phyloP scores from a whole-genome alignment of 2,329 filamentous ascomycete species.

The Aspergillus costaricaensis region DNA sequence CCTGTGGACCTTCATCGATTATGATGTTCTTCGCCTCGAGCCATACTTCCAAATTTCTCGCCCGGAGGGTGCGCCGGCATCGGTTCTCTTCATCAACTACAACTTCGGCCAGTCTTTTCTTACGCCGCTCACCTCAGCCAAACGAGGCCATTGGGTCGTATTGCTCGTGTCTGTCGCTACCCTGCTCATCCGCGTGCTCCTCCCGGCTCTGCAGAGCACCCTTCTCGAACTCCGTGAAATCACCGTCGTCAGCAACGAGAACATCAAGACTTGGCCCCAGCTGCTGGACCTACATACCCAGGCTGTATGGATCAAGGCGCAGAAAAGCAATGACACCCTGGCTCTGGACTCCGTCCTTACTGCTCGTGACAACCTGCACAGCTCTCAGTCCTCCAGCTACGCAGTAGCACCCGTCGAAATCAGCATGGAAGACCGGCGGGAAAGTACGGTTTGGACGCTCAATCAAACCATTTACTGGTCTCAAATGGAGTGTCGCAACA shows the following conservation, averaged over 20 bases:
- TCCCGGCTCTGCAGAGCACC: slow-evolving; percentile 36
- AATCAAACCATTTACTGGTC: slow-evolving; percentile 39
- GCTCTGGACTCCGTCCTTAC: slow-evolving; percentile 26
- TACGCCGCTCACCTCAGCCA: slow-evolving; percentile 34
- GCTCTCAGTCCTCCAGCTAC: slow-evolving; percentile 31
- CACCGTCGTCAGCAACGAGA: slow-evolving; percentile 20
- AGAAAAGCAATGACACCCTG: slow-evolving; percentile 28
- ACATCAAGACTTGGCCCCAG: slow-evolving; percentile 32
- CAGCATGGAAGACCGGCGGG: slow-evolving; percentile 22
- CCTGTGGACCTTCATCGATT: slow-evolving; percentile 53
- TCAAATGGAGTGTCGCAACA: slow-evolving; percentile 26
- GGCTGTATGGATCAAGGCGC: slow-evolving; percentile 33
- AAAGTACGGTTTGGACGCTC: slow-evolving; percentile 33
- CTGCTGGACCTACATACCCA: slow-evolving; percentile 32
- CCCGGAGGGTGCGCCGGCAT: slow-evolving; percentile 35
- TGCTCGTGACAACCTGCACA: slow-evolving; percentile 19
- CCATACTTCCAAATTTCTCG: slow-evolving; percentile 49
- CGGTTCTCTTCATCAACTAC: slow-evolving; percentile 39
- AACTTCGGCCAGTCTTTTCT: slow-evolving; percentile 40
- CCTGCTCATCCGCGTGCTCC: slow-evolving; percentile 34
- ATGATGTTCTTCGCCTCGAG: slow-evolving; percentile 53
- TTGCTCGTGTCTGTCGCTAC: slow-evolving; percentile 36
- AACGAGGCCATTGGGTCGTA: slow-evolving; percentile 36
- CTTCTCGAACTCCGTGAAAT: slow-evolving; percentile 35
- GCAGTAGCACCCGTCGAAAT: slow-evolving; percentile 38